Evolutionary conservation across 805 yeast species (phyloP).

Genomic region (Spathaspora boniae): DNA sequence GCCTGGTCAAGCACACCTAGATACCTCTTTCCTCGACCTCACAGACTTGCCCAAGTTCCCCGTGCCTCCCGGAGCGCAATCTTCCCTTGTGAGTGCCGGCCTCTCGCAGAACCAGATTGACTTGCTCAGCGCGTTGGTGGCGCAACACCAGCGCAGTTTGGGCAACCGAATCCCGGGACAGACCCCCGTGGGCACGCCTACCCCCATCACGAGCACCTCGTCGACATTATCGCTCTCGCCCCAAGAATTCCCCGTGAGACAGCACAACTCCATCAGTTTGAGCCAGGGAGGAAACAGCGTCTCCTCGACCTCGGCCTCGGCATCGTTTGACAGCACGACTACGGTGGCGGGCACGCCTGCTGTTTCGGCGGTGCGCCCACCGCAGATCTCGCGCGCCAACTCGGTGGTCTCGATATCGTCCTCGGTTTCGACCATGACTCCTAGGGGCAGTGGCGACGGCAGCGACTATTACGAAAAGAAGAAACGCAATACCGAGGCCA

Average conservation of each 20-base stretch:
- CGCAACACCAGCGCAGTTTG: slow-evolving; percentile 52
- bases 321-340: too few species aligned
- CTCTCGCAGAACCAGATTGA: slow-evolving; percentile 67
- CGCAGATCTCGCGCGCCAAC: too few species aligned
- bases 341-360: slow-evolving; percentile 1
- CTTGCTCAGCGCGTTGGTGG: slow-evolving; percentile 67
- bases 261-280: slow-evolving; percentile 5
- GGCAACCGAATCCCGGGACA: slow-evolving; percentile 9
- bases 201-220: not conserved
- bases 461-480: slow-evolving; percentile 41
- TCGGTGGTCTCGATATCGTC: too few species aligned
- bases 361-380: too few species aligned
- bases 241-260: slow-evolving; percentile 12
- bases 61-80: slow-evolving; percentile 72
- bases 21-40: slow-evolving; percentile 5
- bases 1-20: not conserved
- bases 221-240: slow-evolving; percentile 4
- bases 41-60: slow-evolving; percentile 52
- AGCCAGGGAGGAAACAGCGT: too few species aligned
- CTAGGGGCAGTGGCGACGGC: not conserved
- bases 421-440: not conserved
- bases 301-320: too few species aligned
- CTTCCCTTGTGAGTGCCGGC: slow-evolving; percentile 62
- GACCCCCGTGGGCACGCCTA: not conserved
- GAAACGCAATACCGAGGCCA: slow-evolving; percentile 60